Base-by-base conservation (phyloP, 2,329 filamentous ascomycete genomes). In the Phyllosticta citriasiana region DNA sequence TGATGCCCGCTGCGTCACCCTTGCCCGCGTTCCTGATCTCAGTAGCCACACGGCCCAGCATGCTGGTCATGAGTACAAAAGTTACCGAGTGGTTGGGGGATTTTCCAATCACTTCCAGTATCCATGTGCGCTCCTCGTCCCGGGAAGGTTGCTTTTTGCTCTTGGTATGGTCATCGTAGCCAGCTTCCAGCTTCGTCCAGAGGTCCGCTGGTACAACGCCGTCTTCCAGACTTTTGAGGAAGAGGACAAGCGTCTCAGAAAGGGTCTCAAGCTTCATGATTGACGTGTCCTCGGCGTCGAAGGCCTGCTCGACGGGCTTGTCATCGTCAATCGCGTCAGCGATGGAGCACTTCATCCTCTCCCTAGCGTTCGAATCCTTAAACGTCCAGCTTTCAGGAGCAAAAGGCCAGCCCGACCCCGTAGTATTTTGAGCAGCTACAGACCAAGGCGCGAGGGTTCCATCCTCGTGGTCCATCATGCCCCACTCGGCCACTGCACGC, bases 21-120 rank as follows among this genome's bases (percentile, higher is more conserved):
- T 74, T 72, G 24, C 73, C 73, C 22, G 77, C 69, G 0, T 79
- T 77, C 1, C 75, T 75, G 6, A 86, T 73, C 67, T 87, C 84
- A 35, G 77, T 77, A 27, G 80, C 75, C 47, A 88, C 79, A 10
- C 81, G 79, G 24, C 80, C 79, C 10, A 97, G 79, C 74, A 91
- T 92, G 8, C 89, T 86, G 0, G 88, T 90, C 16, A 97, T 77
- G 65, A 97, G 91, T 2, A 96, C 88, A 69, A 97, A 96, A 0
- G 88, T 88, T 60, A 96, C 92, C 70, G 91, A 94, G 74, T 96
- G 88, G 57, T 87, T 87, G 1, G 69, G 88, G 0, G 84, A 81
- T 1, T 82, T 78, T 0, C 87, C 82, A 2, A 97, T 80, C 2
- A 87, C 81, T 66, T 97, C 92, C 4, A 96, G 82, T 1, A 94